phyloP scores from a whole-genome alignment of 2,329 filamentous ascomycete species.

The Clonostachys solani region DNA sequence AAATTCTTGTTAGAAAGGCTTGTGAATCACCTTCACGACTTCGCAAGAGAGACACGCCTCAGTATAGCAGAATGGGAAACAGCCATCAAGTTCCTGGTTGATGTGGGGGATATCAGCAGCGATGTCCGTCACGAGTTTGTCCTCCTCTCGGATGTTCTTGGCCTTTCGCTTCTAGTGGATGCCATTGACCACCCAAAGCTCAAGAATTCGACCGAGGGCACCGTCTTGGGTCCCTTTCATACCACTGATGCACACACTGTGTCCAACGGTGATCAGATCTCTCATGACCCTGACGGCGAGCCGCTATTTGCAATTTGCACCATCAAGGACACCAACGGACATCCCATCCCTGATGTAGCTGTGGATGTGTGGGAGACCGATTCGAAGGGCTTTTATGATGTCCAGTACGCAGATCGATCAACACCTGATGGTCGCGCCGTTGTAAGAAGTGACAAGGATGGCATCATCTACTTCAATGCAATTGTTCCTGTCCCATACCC shows the following conservation, averaged over 20 bases:
- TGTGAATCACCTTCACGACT: constrained; percentile 71
- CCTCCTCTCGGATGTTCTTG: constrained; percentile 69
- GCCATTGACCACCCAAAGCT: constrained; percentile 76
- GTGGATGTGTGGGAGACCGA: constrained; percentile 81
- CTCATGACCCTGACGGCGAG: constrained; percentile 60
- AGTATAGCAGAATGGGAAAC: constrained; percentile 71
- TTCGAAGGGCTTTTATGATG: constrained; percentile 69
- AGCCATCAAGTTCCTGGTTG: constrained; percentile 63
- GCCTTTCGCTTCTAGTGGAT: constrained; percentile 71
- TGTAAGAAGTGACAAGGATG: constrained; percentile 17
- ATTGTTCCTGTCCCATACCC: constrained; percentile 82
- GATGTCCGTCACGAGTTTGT: constrained; percentile 74
- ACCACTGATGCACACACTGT: constrained; percentile 61
- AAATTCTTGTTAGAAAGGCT: constrained; percentile 67
- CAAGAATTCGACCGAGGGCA: constrained; percentile 62
- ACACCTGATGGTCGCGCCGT: constrained; percentile 24
- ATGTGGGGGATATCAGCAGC: constrained; percentile 63
- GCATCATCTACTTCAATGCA: constrained; percentile 69
- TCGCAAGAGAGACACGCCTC: constrained; percentile 69
- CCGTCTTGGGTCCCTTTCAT: constrained; percentile 78
- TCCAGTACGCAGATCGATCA: constrained; percentile 59
- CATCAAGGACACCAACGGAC: constrained; percentile 55
- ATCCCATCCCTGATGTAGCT: constrained; percentile 56
- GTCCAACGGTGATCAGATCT: constrained; percentile 51
- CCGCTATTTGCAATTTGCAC: constrained; percentile 65